Evolutionary conservation across 2,329 filamentous ascomycete species (phyloP).

Genomic region (Albifimbria verrucaria): DNA sequence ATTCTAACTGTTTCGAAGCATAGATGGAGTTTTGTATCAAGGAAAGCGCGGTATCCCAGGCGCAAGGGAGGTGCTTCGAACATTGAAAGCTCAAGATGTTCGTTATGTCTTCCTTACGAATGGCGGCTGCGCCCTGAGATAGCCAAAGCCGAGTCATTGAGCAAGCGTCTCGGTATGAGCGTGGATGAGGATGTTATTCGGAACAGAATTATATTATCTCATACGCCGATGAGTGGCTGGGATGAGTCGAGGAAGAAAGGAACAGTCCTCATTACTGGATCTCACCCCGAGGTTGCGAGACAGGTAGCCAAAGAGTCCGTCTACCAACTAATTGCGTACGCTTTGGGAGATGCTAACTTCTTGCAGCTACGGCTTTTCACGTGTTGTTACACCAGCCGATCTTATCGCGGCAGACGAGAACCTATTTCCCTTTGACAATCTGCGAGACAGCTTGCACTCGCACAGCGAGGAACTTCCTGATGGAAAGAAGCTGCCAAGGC

Average conservation of each 20-base stretch:
- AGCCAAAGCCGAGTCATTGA: conserved; percentile 30
- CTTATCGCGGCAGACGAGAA: conserved; percentile 70
- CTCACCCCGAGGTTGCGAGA: conserved; percentile 64
- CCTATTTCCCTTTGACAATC: conserved; percentile 75
- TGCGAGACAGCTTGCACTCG: conserved; percentile 26
- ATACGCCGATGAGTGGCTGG: conserved; percentile 77
- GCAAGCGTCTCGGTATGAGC: conserved; percentile 26
- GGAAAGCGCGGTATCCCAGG: conserved; percentile 75
- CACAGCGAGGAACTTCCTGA: conserved; percentile 25
- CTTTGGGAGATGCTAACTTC: conserved; percentile 1
- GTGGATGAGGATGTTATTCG: conserved; percentile 30
- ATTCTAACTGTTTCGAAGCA: conserved; percentile 37
- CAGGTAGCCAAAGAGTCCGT: conserved; percentile 65
- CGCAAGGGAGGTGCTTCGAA: conserved; percentile 68
- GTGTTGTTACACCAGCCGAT: conserved; percentile 82
- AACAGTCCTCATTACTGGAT: conserved; percentile 73
- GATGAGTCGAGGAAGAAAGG: conserved; percentile 29
- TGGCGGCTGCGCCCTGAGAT: conserved; percentile 80
- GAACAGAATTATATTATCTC: conserved; percentile 64
- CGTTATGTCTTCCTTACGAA: conserved; percentile 96
- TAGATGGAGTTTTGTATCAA: conserved; percentile 93
- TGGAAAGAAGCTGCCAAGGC: conserved; percentile 27
- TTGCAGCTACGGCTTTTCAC: conserved; percentile 65
- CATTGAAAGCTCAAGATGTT: conserved; percentile 70
- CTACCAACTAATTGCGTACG: conserved; percentile 13